Percentiles rank a stretch among this genome's conserved stretches.
phyloP scores from a whole-genome alignment of 768 basidiomycete species.

The Mrakia gelida region DNA sequence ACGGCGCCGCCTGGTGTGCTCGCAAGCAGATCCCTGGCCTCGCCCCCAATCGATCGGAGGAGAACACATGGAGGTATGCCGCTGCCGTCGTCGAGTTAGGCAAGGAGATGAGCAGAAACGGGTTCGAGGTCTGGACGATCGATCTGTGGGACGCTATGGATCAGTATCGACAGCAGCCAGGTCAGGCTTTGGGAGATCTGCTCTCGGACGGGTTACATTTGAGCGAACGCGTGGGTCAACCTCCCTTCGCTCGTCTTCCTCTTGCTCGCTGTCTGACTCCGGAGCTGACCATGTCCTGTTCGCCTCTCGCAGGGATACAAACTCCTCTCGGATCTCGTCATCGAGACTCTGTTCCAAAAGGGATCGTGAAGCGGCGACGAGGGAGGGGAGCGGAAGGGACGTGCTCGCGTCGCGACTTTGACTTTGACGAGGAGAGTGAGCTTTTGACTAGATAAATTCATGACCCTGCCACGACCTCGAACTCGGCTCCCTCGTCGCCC shows the following conservation, averaged over 20 bases:
- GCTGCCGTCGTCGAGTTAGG: slow-evolving; percentile 11
- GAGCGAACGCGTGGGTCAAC: slow-evolving; percentile 6
- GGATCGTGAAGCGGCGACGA: neutral
- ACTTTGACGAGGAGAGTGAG: too few relatives aligned
- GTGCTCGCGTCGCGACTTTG: neutral
- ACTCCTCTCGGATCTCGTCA: slow-evolving; percentile 20
- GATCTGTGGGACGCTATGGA: slow-evolving; percentile 28
- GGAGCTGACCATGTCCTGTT: too few relatives aligned
- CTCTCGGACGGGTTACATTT: slow-evolving; percentile 26
- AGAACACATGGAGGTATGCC: slow-evolving; percentile 22
- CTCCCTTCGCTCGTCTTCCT: neutral
- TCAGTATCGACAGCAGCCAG: neutral
- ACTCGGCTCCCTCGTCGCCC: too few relatives aligned
- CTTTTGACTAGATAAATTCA: too few relatives aligned
- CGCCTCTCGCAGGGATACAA: slow-evolving; percentile 19
- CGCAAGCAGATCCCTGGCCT: neutral
- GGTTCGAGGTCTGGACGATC: slow-evolving; percentile 10
- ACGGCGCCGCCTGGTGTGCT: slow-evolving; percentile 9
- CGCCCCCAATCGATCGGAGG: slow-evolving; percentile 17
- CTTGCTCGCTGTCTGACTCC: neutral
- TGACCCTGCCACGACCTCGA: too few relatives aligned
- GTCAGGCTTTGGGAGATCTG: slow-evolving; percentile 14
- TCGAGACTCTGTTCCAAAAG: slow-evolving; percentile 5
- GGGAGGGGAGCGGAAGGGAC: too few relatives aligned
- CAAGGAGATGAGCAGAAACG: neutral